These are phyloP conservation scores for Silene conica DNA, from an alignment of 148 eudicot genomes.

Conservation along the genomic window DNA sequence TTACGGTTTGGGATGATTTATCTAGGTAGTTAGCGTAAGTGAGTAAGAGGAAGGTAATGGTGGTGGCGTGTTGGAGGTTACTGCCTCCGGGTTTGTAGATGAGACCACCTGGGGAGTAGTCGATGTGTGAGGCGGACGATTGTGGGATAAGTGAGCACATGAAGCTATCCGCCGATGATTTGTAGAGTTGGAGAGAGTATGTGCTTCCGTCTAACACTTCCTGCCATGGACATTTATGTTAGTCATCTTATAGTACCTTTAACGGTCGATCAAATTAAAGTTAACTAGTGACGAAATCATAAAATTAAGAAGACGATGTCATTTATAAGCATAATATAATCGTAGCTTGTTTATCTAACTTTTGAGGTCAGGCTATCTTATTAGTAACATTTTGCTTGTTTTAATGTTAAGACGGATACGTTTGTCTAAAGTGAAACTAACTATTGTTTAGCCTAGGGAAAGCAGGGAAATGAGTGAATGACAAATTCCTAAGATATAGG, in stretches of 20 bases:
- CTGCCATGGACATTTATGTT: conserved; percentile 28
- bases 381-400: not conserved
- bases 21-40: conserved; percentile 73
- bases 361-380: not conserved
- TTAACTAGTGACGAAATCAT: too few relatives aligned
- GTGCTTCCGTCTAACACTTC: conserved; percentile 63
- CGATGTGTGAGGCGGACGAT: conserved; percentile 63
- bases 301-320: too few relatives aligned
- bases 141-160: conserved; percentile 82
- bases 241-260: not conserved
- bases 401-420: too few relatives aligned
- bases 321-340: too few relatives aligned
- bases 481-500: conserved; percentile 12
- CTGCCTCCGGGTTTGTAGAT: conserved; percentile 82
- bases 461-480: conserved; percentile 6
- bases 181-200: conserved; percentile 66
- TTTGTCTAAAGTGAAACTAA: too few relatives aligned
- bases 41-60: conserved; percentile 68
- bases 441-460: not conserved
- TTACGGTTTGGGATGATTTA: conserved; percentile 32
- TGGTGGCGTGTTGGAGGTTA: conserved; percentile 79
- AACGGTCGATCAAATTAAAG: too few relatives aligned
- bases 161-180: conserved; percentile 82
- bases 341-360: too few relatives aligned
- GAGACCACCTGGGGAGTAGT: conserved; percentile 77